Evolutionary conservation across 305 asterid genomes (phyloP), one percentile per base, ranked within the genome.

Genomic region (Nicotiana rustica): DNA sequence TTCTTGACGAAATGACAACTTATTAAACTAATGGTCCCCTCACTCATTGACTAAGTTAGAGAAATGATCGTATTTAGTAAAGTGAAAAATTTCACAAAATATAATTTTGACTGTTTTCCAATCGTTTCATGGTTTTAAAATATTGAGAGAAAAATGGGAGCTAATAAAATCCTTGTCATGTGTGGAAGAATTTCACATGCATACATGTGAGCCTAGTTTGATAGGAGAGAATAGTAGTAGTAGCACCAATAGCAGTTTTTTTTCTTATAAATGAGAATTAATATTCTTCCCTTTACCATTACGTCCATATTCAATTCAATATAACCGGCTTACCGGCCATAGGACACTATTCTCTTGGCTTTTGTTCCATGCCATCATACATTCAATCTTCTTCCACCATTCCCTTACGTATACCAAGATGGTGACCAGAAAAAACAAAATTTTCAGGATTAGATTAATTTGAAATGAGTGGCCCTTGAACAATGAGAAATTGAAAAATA

Each of bases 121-220:
- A 47, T 47, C 3, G 3, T 21, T 73, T 4, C 21, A 25, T 75
- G 61, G 64, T 52, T 15, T 49, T 21, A 21, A 1, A 2, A 7
- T 6, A 52, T 10, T 49, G 21, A 73, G 64, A 49, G 44, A 7
- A 13, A 13, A 73, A 73, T 73, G 79, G 79, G 41, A 73, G 79
- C 36, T 73, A 73, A 73, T 73, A 49, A 49, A 25, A 73, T 49
- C 15, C 64, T 73, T 73, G 79, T 73, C 19, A 17, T 59, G 67
- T 61, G 57, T 73, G 64, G 62, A 76, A 65, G 77, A 64, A 76
- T 80, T 67, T 82, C 91, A 90, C 93, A 86, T 90, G 92, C 84
- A 68, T 67, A 56, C 91, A 87, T 86, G 92, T 90, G 79, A 73
- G 91, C 85, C 41, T 44, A 64, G 31, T 68, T 86, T 73, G 64